Conservation (phyloP, 1,139 yeast species). For the Yarrowia galli region DNA sequence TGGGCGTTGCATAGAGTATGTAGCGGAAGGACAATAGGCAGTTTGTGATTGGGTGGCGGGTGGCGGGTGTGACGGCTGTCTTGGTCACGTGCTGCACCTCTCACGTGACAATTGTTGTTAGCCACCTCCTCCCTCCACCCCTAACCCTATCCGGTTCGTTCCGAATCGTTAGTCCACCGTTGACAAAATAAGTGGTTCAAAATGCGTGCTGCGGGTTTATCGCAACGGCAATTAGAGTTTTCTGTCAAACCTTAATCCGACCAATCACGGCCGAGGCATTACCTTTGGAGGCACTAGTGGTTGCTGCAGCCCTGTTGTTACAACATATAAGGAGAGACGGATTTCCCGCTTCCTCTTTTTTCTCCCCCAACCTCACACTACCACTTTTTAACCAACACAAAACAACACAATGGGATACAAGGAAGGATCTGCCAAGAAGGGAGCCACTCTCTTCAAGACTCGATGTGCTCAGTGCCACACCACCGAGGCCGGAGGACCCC, state of each 20-base stretch:
- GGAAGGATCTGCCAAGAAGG: slow-evolving; percentile 65
- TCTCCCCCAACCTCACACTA: background rate
- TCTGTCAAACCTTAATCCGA: too few species aligned
- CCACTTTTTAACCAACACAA: too few species aligned
- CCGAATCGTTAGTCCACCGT: too few species aligned
- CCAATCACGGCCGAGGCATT: slow-evolving; percentile 38
- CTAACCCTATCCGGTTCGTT: too few species aligned
- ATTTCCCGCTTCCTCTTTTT: background rate
- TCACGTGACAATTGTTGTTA: too few species aligned
- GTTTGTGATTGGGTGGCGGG: too few species aligned
- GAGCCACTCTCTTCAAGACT: slow-evolving; percentile 97
- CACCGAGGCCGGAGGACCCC: slow-evolving; percentile 92
- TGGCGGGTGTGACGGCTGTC: too few species aligned
- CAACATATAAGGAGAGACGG: slow-evolving; percentile 11
- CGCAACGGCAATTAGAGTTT: background rate
- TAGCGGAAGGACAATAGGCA: background rate
- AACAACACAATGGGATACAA: slow-evolving; percentile 32
- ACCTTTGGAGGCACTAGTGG: background rate
- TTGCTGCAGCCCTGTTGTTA: slow-evolving; percentile 1
- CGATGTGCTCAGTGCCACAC: slow-evolving; percentile 99
- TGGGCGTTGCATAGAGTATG: too few species aligned
- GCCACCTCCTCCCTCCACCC: too few species aligned
- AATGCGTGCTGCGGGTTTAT: slow-evolving; percentile 4
- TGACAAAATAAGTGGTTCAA: background rate
- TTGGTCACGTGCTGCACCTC: background rate